Base-by-base conservation (phyloP, 2,329 filamentous ascomycete species). In the Ophiosphaerella korrae region DNA sequence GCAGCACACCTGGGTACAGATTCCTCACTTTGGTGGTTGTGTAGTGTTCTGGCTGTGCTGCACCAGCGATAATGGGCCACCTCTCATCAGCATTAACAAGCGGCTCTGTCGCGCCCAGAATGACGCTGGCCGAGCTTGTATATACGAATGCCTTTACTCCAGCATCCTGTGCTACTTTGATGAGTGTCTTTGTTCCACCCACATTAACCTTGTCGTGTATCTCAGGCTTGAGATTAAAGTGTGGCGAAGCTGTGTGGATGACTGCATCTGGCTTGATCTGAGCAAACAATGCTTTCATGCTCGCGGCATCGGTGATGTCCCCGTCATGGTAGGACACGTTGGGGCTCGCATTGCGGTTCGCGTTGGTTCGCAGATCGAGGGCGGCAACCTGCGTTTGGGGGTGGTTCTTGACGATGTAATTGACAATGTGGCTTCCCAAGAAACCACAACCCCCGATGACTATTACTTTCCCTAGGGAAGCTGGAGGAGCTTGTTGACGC, bases 141-240 rank as follows among this genome's bases (percentile, higher is more conserved):
- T 80, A 81, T 13, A 83, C 76, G 52, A 83, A 81, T 2, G 77
- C 79, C 66, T 79, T 81, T 36, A 80, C 78, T 2, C 77, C 77
- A 3, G 74, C 69, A 58, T 80, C 74, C 57, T 77, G 74, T 29
- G 80, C 75, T 12, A 73, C 78, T 51, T 76, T 66, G 21, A 82
- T 62, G 43, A 83, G 63, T 43, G 67, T 78, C 63, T 78, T 75
- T 14, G 79, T 82, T 3, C 80, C 81, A 14, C 76, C 72, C 13
- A 82, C 74, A 48, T 82, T 82, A 59, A 82, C 78, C 60, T 75
- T 78, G 62, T 78, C 75, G 63, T 77, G 76, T 44, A 79, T 64
- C 56, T 75, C 75, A 26, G 59, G 53, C 45, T 67, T 66, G 45
- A 66, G 60, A 46, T 71, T 69, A 63, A 73, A 72, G 52, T 76